Evolutionary conservation across 805 yeast genomes (phyloP).

Genomic region (Candida railenensis): DNA sequence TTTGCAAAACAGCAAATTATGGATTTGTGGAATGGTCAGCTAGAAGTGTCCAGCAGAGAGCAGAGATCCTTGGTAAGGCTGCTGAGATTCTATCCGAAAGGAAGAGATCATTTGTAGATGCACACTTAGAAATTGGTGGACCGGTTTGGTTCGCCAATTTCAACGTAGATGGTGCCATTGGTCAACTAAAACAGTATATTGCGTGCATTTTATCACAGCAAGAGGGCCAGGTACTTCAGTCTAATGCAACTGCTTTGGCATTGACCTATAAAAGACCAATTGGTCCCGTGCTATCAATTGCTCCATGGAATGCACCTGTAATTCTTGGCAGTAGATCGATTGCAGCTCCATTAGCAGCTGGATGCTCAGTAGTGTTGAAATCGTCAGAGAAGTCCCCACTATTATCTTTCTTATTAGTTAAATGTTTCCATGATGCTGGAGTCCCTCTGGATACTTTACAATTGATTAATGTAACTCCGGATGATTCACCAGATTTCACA

Average conservation of each 20-base stretch:
- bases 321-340: constrained; percentile 39
- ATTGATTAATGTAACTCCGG: constrained; percentile 28
- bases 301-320: constrained; percentile 53
- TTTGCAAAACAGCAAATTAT: constrained; percentile 18
- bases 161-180: constrained; percentile 27
- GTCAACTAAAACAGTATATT: constrained; percentile 28
- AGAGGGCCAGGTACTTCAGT: constrained; percentile 15
- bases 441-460: constrained; percentile 35
- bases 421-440: constrained; percentile 37
- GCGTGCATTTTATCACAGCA: constrained; percentile 16
- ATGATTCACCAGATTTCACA: constrained; percentile 22
- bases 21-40: constrained; percentile 29
- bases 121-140: constrained; percentile 32
- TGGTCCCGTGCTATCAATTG: constrained; percentile 45
- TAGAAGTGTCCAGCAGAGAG: constrained; percentile 14
- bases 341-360: constrained; percentile 47
- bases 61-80: constrained; percentile 19
- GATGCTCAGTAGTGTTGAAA: constrained; percentile 46
- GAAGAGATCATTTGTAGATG: constrained; percentile 10
- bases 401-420: constrained; percentile 28
- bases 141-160: constrained; percentile 36
- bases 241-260: constrained; percentile 18
- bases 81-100: constrained; percentile 13
- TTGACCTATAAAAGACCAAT: constrained; percentile 36
- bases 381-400: constrained; percentile 40